A percentile compares a stretch with the other conserved stretches of the same genome.
These are phyloP conservation scores for Xeromyces bisporus DNA, from an alignment of 495 filamentous ascomycete species.

Conservation along the genomic window DNA sequence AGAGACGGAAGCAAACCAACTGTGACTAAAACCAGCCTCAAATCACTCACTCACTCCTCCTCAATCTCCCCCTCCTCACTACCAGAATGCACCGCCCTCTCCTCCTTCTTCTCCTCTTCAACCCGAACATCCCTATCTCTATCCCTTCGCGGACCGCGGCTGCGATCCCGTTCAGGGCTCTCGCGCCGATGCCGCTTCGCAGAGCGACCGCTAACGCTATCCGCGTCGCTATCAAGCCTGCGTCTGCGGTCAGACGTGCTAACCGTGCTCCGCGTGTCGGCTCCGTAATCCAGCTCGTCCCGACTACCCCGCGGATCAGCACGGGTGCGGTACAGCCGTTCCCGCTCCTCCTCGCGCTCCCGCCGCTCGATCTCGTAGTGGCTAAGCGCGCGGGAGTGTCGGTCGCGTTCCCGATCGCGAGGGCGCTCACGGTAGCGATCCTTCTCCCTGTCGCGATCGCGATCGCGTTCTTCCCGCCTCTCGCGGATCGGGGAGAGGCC, in stretches of 20 bases:
- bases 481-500: constrained; percentile 38
- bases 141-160: constrained; percentile 46
- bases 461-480: constrained; percentile 40
- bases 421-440: constrained; percentile 32
- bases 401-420: constrained; percentile 38
- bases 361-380: constrained; percentile 57
- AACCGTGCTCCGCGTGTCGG: constrained; percentile 46
- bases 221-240: constrained; percentile 58
- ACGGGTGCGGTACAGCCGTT: constrained; percentile 66
- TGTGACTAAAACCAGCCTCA: no score
- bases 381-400: constrained; percentile 26
- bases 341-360: constrained; percentile 69
- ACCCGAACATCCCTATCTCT: constrained; percentile 37
- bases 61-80: constrained; percentile 98
- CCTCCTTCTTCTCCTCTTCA: constrained; percentile 36
- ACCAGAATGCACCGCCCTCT: constrained; percentile 57
- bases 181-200: constrained; percentile 29
- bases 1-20: no score
- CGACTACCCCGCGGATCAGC: constrained; percentile 57
- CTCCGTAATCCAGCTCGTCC: constrained; percentile 79
- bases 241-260: constrained; percentile 35
- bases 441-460: constrained; percentile 24
- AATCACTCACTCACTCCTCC: constrained; percentile 76
- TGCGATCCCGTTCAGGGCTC: constrained; percentile 28
- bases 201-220: constrained; percentile 48